Conservation (phyloP, 2,329 filamentous ascomycete species). For the Chaetomiaceae sp. region DNA sequence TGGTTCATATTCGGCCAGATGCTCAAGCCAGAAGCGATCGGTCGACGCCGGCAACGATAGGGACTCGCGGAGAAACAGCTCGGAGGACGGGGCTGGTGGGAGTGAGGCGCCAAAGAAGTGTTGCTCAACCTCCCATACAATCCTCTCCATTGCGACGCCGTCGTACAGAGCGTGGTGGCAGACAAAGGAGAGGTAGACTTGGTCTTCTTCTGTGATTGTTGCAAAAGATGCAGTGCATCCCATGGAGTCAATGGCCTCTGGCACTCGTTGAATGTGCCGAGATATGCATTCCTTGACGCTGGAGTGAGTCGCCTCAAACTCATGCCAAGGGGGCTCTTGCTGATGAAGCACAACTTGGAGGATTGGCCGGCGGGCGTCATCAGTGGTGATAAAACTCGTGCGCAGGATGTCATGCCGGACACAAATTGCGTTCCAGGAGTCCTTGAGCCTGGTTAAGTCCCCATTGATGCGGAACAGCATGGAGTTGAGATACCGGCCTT, state of each 20-base stretch:
- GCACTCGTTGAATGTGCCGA: slow-evolving; percentile 37
- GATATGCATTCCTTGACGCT: slow-evolving; percentile 35
- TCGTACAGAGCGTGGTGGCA: slow-evolving; percentile 86
- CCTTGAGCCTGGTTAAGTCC: slow-evolving; percentile 45
- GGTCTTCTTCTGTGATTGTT: slow-evolving; percentile 32
- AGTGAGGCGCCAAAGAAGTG: slow-evolving; percentile 47
- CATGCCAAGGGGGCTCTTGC: slow-evolving; percentile 39
- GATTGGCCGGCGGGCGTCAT: slow-evolving; percentile 56
- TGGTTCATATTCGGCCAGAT: slow-evolving; percentile 48
- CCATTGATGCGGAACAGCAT: slow-evolving; percentile 58
- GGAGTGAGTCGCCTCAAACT: slow-evolving; percentile 28
- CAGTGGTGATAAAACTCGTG: slow-evolving; percentile 67
- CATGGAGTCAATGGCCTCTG: slow-evolving; percentile 40
- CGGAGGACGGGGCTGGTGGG: slow-evolving; percentile 49
- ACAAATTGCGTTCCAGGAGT: slow-evolving; percentile 59
- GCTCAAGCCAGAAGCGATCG: slow-evolving; percentile 61
- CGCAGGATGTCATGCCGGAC: slow-evolving; percentile 69
- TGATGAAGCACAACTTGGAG: slow-evolving; percentile 64
- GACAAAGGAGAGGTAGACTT: slow-evolving; percentile 42
- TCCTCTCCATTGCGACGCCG: slow-evolving; percentile 65
- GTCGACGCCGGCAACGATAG: slow-evolving; percentile 42
- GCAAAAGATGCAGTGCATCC: slow-evolving; percentile 44
- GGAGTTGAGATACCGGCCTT: slow-evolving; percentile 64
- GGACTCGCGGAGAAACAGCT: slow-evolving; percentile 59
- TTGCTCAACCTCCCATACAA: slow-evolving; percentile 67